Conservation (phyloP, 495 filamentous ascomycete genomes). For the Rhizodiscina lignyota region DNA sequence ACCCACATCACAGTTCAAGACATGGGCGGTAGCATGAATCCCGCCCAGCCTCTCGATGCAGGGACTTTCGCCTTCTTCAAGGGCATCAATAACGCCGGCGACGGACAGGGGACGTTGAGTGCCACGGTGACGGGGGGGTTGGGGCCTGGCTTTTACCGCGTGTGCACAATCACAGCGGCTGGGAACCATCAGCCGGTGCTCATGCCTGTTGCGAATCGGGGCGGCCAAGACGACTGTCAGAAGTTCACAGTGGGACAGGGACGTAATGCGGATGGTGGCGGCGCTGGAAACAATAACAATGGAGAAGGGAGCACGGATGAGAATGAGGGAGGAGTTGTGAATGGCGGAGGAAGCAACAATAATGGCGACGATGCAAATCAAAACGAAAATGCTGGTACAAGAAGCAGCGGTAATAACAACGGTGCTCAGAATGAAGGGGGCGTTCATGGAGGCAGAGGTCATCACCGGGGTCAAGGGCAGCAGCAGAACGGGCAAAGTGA, state of each 20-base stretch:
- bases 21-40: constrained; percentile 32
- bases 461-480: neutral
- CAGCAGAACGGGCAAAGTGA: no score
- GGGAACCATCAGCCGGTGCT: constrained; percentile 61
- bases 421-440: neutral
- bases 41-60: constrained; percentile 15
- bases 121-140: constrained; percentile 45
- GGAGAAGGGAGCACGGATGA: neutral
- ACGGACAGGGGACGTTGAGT: constrained; percentile 41
- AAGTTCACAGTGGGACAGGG: constrained; percentile 1
- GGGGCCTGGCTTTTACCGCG: constrained; percentile 45
- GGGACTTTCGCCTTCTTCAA: constrained; percentile 53
- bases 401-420: neutral
- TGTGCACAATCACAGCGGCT: constrained; percentile 54
- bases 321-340: neutral
- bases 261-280: neutral
- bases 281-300: neutral
- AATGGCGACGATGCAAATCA: neutral
- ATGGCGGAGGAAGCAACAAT: neutral
- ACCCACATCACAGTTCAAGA: constrained; percentile 57
- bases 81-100: constrained; percentile 55
- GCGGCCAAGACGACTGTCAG: constrained; percentile 58
- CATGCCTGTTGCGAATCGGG: constrained; percentile 64
- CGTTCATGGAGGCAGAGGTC: neutral
- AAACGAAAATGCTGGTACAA: neutral